phyloP scores from a whole-genome alignment of 768 basidiomycete species.

The Sarcomyxa edulis region DNA sequence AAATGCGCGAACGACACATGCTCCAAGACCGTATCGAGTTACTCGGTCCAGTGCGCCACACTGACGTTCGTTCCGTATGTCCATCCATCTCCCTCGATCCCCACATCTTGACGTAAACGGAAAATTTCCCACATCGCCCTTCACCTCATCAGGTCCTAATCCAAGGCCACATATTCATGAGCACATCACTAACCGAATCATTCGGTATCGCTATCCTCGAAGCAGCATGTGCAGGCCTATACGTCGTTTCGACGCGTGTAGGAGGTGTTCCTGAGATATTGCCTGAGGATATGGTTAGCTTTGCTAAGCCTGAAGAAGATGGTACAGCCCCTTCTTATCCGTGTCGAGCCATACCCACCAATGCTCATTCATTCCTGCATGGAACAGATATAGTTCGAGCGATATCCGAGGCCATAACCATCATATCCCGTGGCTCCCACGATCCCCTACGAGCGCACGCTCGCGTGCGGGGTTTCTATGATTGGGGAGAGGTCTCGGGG shows the following conservation, averaged over 20 bases:
- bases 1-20: conserved; percentile 89
- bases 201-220: conserved; percentile 98
- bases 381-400: conserved; percentile 82
- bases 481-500: conserved; percentile 74
- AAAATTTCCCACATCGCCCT: too few relatives aligned
- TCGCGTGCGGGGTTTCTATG: conserved; percentile 78
- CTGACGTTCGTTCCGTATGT: conserved; percentile 77
- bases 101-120: conserved; percentile 1
- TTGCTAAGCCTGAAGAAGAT: conserved; percentile 90
- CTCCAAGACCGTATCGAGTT: conserved; percentile 92
- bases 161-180: conserved; percentile 88
- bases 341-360: conserved; percentile 1
- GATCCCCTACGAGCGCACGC: conserved; percentile 74
- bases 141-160: conserved; percentile 58
- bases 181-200: conserved; percentile 92
- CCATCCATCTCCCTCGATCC: neutral
- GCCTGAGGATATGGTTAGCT: conserved; percentile 92
- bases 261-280: conserved; percentile 96
- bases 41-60: conserved; percentile 74
- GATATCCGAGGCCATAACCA: conserved; percentile 71
- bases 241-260: conserved; percentile 90
- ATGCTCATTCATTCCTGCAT: neutral
- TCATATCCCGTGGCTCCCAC: conserved; percentile 62
- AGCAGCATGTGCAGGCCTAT: conserved; percentile 91
- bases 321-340: conserved; percentile 47